Percentiles rank a stretch among this genome's conserved stretches.
phyloP scores from a whole-genome alignment of 2,329 filamentous ascomycete genomes.

The Nannizziopsis arthrosporioides region DNA sequence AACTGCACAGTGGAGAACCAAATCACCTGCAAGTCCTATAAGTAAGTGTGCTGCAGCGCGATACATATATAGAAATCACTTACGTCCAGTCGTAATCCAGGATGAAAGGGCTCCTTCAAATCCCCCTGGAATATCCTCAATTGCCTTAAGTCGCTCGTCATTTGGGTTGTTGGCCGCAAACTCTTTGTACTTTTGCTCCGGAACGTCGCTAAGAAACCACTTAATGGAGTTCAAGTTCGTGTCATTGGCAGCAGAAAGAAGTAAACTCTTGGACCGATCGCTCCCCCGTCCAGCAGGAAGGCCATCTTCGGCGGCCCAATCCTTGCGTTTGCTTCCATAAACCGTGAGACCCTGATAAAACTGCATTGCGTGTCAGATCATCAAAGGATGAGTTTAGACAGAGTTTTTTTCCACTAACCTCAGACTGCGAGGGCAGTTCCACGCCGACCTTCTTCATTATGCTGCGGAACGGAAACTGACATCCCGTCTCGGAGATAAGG shows the following conservation, averaged over 20 bases:
- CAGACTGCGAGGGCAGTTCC: slow-evolving; percentile 44
- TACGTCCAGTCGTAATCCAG: slow-evolving; percentile 38
- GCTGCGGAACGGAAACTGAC: slow-evolving; percentile 54
- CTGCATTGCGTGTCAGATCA: slow-evolving; percentile 21
- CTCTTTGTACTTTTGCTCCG: slow-evolving; percentile 54
- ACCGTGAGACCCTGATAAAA: slow-evolving; percentile 66
- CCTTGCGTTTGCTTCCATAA: slow-evolving; percentile 56
- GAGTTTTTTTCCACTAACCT: background rate
- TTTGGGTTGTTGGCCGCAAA: slow-evolving; percentile 53
- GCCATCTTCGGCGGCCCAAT: slow-evolving; percentile 55
- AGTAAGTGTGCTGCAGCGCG: background rate
- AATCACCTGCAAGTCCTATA: slow-evolving; percentile 21
- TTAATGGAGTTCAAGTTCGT: slow-evolving; percentile 57
- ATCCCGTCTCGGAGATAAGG: slow-evolving; percentile 53
- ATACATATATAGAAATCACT: slow-evolving; percentile 22
- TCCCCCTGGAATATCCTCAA: slow-evolving; percentile 49
- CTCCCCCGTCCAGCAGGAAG: background rate
- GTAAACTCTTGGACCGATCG: slow-evolving; percentile 15
- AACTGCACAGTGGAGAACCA: slow-evolving; percentile 57
- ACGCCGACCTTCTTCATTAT: slow-evolving; percentile 54
- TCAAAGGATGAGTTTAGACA: background rate
- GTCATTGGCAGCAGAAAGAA: slow-evolving; percentile 24
- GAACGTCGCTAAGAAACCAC: slow-evolving; percentile 64
- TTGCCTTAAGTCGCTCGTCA: slow-evolving; percentile 50
- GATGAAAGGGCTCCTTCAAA: slow-evolving; percentile 51